These are phyloP conservation scores for Dioszegia aurantiaca DNA, from an alignment of 768 basidiomycete genomes.

Conservation along the genomic window DNA sequence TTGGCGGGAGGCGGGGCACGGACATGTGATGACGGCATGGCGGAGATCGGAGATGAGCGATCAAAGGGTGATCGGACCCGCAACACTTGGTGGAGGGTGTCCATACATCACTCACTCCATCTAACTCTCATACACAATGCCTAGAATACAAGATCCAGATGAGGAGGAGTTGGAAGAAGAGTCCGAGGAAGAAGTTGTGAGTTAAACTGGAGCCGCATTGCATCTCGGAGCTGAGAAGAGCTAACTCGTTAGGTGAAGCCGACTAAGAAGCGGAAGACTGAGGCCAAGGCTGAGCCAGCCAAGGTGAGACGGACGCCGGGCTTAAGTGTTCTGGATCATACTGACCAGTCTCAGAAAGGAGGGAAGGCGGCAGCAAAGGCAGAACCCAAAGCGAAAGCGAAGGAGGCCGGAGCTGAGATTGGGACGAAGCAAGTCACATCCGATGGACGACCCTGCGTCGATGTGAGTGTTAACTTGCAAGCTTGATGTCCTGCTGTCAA, in stretches of 20 bases:
- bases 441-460: conserved; percentile 4
- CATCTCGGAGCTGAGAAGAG: not conserved
- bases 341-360: not conserved
- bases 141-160: conserved; percentile 12
- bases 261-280: conserved; percentile 11
- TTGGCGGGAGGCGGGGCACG: no score
- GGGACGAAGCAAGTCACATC: conserved; percentile 1
- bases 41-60: not conserved
- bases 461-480: not conserved
- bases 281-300: not conserved
- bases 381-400: not conserved
- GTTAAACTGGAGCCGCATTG: not conserved
- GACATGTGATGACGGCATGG: not conserved
- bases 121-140: not conserved
- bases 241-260: conserved; percentile 3
- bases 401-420: conserved; percentile 3
- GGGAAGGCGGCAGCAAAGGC: not conserved
- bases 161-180: not conserved
- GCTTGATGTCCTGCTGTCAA: not conserved
- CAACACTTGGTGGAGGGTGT: conserved; percentile 1
- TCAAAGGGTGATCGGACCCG: not conserved
- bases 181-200: not conserved
- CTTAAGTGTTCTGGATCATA: not conserved
- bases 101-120: not conserved
- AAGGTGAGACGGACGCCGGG: not conserved